Percentiles rank a stretch among this genome's conserved stretches.
phyloP scores from a whole-genome alignment of 1,284 basidiomycete genomes.

The Ceratobasidium sp. region DNA sequence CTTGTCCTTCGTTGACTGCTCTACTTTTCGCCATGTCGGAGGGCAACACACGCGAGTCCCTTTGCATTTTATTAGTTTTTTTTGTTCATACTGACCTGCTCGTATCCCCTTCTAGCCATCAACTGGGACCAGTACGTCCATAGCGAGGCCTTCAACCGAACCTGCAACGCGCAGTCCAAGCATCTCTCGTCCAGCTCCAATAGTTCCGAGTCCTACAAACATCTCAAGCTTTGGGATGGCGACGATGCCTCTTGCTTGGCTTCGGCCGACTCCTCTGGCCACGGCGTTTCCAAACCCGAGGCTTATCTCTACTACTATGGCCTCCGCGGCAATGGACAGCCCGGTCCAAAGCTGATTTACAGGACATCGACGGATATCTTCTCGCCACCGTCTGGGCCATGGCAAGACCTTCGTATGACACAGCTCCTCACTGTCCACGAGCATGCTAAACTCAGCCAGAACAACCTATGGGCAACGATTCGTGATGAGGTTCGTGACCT shows the following conservation, averaged over 20 bases:
- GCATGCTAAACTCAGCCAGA: constrained; percentile 51
- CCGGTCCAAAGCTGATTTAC: constrained; percentile 54
- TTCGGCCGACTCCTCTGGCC: not conserved
- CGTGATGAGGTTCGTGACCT: constrained; percentile 53
- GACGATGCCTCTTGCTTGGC: not conserved
- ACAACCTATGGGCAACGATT: constrained; percentile 53
- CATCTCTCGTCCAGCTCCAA: constrained; percentile 2
- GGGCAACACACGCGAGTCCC: not conserved
- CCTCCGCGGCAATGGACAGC: constrained; percentile 46
- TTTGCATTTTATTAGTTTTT: constrained; percentile 44
- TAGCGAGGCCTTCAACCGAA: constrained; percentile 39
- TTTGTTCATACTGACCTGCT: constrained; percentile 46
- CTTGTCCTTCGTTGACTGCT: too few relatives aligned
- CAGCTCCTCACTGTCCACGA: constrained; percentile 51
- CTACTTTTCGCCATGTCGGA: too few relatives aligned
- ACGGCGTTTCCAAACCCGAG: constrained; percentile 52
- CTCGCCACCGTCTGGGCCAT: constrained; percentile 51
- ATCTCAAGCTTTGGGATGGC: not conserved
- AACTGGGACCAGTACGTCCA: constrained; percentile 31
- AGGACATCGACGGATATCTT: constrained; percentile 53
- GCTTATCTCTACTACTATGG: constrained; percentile 52
- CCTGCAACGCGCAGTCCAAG: constrained; percentile 42
- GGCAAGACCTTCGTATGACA: constrained; percentile 52
- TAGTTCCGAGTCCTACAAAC: not conserved
- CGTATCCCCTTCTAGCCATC: constrained; percentile 40